phyloP scores from a whole-genome alignment of 2,329 filamentous ascomycete species.

The Alternaria ventricosa region DNA sequence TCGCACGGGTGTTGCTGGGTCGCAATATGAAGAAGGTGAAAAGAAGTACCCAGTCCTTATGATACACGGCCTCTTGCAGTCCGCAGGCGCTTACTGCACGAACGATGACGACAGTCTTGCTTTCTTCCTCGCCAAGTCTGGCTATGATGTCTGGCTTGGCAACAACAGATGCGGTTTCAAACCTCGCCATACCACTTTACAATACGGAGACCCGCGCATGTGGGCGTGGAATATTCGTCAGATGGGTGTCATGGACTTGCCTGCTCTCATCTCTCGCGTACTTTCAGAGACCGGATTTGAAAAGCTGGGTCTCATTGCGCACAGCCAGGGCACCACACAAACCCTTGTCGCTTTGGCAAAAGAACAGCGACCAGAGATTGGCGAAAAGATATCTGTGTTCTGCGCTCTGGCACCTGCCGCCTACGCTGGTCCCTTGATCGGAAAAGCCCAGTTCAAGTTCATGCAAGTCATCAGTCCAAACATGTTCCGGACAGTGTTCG shows the following conservation, averaged over 20 bases:
- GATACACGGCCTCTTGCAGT: slow-evolving; percentile 88
- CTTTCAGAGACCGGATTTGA: slow-evolving; percentile 81
- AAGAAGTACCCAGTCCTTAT: slow-evolving; percentile 83
- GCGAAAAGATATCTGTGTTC: slow-evolving; percentile 83
- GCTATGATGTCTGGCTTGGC: slow-evolving; percentile 94
- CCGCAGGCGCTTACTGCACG: slow-evolving; percentile 84
- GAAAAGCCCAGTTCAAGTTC: slow-evolving; percentile 90
- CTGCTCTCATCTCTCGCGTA: slow-evolving; percentile 80
- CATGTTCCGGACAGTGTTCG: slow-evolving; percentile 83
- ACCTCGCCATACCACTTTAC: slow-evolving; percentile 75
- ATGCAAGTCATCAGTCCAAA: slow-evolving; percentile 79
- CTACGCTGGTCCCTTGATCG: slow-evolving; percentile 85
- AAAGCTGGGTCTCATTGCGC: slow-evolving; percentile 82
- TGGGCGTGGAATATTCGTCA: slow-evolving; percentile 94
- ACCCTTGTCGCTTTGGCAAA: slow-evolving; percentile 87
- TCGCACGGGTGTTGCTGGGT: slow-evolving; percentile 27
- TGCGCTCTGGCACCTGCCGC: slow-evolving; percentile 90
- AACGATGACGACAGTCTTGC: slow-evolving; percentile 90
- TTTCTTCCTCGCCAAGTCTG: slow-evolving; percentile 89
- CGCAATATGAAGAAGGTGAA: slow-evolving; percentile 47
- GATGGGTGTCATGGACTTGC: slow-evolving; percentile 88
- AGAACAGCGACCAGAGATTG: slow-evolving; percentile 84
- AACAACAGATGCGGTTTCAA: slow-evolving; percentile 90
- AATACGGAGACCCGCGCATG: slow-evolving; percentile 82
- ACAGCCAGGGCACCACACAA: slow-evolving; percentile 91